A percentile compares a stretch with the other conserved stretches of the same genome.
Evolutionary conservation across 2,329 filamentous ascomycete species (phyloP).

Genomic region (Ceratocystis colombiana): DNA sequence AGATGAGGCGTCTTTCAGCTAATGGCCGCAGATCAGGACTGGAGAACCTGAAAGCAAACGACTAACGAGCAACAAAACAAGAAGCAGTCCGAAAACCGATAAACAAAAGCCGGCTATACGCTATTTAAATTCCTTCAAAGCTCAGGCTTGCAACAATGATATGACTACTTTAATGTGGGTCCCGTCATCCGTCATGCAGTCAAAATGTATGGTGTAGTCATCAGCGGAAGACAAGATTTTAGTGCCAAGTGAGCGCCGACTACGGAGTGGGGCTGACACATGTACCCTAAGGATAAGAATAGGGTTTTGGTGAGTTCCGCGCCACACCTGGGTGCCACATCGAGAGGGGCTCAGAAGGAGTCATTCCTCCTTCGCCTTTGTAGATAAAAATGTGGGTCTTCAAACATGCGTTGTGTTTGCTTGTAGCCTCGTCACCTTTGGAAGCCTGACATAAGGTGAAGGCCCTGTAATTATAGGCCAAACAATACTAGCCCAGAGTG

Average conservation of each 20-base stretch:
- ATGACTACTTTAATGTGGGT: slow-evolving; percentile 12
- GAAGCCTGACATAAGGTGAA: slow-evolving; percentile 20
- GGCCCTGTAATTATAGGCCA: slow-evolving; percentile 11
- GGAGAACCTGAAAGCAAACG: slow-evolving; percentile 16
- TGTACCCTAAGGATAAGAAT: neutral
- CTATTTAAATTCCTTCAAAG: neutral
- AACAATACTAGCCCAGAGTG: neutral
- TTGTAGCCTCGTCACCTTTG: slow-evolving; percentile 25
- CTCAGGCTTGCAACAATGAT: neutral
- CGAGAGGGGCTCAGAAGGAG: neutral
- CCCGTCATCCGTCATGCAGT: neutral
- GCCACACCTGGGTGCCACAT: slow-evolving; percentile 14
- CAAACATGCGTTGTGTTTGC: neutral
- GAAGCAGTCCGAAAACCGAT: neutral
- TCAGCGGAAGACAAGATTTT: slow-evolving; percentile 11
- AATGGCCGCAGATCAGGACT: slow-evolving; percentile 9
- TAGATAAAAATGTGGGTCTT: slow-evolving; percentile 15
- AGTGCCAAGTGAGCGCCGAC: slow-evolving; percentile 13
- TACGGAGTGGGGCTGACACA: slow-evolving; percentile 9
- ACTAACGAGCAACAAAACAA: neutral
- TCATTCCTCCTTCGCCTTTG: neutral
- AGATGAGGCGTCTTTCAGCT: neutral
- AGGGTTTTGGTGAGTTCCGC: neutral
- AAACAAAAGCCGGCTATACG: neutral
- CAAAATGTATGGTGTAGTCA: slow-evolving; percentile 6